Base-by-base conservation (phyloP, 805 yeast genomes). In the Yarrowia deformans region DNA sequence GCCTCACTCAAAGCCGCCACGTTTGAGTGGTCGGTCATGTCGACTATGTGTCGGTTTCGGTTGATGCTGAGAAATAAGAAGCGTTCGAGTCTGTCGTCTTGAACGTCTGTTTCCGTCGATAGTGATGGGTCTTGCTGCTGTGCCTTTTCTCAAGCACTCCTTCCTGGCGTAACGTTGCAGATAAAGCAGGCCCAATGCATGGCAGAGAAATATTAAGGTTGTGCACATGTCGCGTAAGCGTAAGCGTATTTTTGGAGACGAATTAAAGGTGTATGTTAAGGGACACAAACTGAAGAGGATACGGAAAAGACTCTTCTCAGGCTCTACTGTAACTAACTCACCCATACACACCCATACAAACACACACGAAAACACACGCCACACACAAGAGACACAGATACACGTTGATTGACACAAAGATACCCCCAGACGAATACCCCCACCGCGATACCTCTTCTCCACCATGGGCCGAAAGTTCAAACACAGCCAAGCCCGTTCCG, bases 181-280 rank as follows among this genome's bases (percentile, higher is more conserved):
- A 54, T 54, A 13, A 39, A 54, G 46, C 60, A 39, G 60, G 55
- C 14, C 60, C 45, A 18, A 37, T 54, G 64, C 64, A 56, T 32
- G 49, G 19, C 14, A 23, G 63, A 12, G 23, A 40, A 35, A 12
- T 5, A 54, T 12, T 56, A 56, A 56, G 46, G 63, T 56, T 56
- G 16, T 23, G 50, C 23, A 19, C 45, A 19, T 39, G 43, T 55
- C 56, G 56, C 56, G 56, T 52, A 52, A 39, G 29, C 29, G 29
- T 23, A 23, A 23, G 29, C 29, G 29, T 23, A 23, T 23, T 23
- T 23, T 23, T 29, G 19, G 32, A 46, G 23, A 46, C 46, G 23
- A 42, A 14, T 40, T 14, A n/a, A 23, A 23, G n/a, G 18, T 16
- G 46, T n/a, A 0, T 8, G n/a, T 10, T 0, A n/a, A 32, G 13